These are phyloP conservation scores for Pseudopyrenochaeta lycopersici DNA, from an alignment of 2,329 filamentous ascomycete genomes.

Conservation along the genomic window DNA sequence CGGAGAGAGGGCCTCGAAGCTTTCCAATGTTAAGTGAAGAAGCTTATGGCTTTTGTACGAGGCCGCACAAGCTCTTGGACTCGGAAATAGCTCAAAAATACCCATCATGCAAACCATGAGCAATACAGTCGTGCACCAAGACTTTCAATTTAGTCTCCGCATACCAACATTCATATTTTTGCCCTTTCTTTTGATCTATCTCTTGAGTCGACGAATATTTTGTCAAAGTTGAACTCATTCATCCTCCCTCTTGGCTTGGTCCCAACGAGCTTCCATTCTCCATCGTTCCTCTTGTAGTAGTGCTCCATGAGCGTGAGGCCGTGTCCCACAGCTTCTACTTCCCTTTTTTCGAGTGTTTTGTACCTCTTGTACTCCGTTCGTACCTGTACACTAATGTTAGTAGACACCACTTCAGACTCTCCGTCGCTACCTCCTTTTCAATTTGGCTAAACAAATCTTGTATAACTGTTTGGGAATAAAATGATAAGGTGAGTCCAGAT, in stretches of 20 bases:
- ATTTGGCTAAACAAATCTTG: too few species aligned
- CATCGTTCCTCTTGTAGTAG: slow-evolving; percentile 12
- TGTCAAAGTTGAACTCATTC: slow-evolving; percentile 16
- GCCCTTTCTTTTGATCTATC: not conserved
- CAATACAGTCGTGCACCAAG: not conserved
- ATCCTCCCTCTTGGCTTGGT: slow-evolving; percentile 11
- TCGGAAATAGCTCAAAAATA: not conserved
- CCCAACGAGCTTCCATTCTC: slow-evolving; percentile 6
- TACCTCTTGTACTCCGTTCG: slow-evolving; percentile 15
- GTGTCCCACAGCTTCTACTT: slow-evolving; percentile 11
- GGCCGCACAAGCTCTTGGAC: too few species aligned
- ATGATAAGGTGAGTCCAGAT: not conserved
- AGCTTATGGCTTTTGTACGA: too few species aligned
- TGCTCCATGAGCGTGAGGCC: slow-evolving; percentile 14
- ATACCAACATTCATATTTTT: not conserved
- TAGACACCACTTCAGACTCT: too few species aligned
- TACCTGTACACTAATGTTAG: not conserved
- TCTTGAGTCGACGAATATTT: slow-evolving; percentile 4
- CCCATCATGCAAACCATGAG: not conserved
- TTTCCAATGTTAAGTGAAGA: not conserved
- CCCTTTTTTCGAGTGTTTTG: slow-evolving; percentile 13
- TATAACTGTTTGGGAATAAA: too few species aligned
- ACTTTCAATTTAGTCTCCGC: too few species aligned
- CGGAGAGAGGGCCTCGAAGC: not conserved
- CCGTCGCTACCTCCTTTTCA: too few species aligned